These are phyloP conservation scores for Tolypocladium endophyticum DNA, from an alignment of 2,329 filamentous ascomycete genomes.

Conservation along the genomic window DNA sequence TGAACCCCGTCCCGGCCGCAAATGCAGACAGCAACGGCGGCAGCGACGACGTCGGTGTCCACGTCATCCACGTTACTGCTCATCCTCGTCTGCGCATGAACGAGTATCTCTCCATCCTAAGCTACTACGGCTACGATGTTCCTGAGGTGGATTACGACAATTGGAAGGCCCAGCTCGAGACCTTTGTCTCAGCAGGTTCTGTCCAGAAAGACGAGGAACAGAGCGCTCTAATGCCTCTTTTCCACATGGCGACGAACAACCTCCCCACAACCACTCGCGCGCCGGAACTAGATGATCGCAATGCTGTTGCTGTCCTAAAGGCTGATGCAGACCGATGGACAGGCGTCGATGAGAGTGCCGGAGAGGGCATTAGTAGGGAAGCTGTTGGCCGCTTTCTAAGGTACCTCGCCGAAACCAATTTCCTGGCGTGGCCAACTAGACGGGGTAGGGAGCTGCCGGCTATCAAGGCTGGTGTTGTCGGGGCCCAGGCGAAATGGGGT, in stretches of 20 bases:
- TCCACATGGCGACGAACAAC: conserved; percentile 61
- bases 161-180: conserved; percentile 19
- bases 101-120: conserved; percentile 59
- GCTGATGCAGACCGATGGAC: conserved; percentile 51
- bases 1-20: conserved; percentile 50
- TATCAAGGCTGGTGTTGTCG: not conserved
- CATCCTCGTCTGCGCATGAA: conserved; percentile 72
- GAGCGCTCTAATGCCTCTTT: conserved; percentile 45
- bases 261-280: conserved; percentile 58
- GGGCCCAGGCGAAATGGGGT: not conserved
- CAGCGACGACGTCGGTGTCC: conserved; percentile 27
- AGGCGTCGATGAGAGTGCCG: conserved; percentile 42
- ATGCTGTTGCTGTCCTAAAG: conserved; percentile 54
- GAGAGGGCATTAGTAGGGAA: conserved; percentile 21
- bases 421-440: conserved; percentile 15
- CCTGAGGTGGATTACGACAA: conserved; percentile 59
- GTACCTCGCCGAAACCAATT: conserved; percentile 17
- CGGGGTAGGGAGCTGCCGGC: not conserved
- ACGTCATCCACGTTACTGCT: conserved; percentile 68
- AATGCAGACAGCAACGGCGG: too few species aligned
- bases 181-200: conserved; percentile 14
- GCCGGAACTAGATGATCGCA: conserved; percentile 54
- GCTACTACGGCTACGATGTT: conserved; percentile 62
- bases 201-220: conserved; percentile 17
- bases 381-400: conserved; percentile 15